Conservation (phyloP, 139 green algal species). For the Tetraselmis chui region DNA sequence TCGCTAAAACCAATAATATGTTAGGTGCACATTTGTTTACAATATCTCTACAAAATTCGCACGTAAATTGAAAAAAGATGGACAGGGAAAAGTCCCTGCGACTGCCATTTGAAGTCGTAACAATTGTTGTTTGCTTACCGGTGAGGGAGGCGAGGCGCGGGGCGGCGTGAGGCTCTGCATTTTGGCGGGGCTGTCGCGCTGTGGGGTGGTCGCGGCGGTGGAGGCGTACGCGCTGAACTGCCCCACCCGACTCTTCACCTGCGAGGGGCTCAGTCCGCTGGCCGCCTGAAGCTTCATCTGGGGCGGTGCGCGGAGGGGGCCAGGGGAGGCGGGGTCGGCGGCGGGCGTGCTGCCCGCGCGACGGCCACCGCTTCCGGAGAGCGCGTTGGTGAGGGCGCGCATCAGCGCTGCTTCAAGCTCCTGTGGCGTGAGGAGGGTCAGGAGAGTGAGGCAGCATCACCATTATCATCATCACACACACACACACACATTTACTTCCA, state of each 20-base stretch:
- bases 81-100: too few relatives aligned
- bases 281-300: background rate
- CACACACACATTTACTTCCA: too few relatives aligned
- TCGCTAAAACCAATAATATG: too few relatives aligned
- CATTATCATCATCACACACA: too few relatives aligned
- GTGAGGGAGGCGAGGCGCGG: background rate
- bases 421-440: background rate
- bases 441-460: too few relatives aligned
- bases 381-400: background rate
- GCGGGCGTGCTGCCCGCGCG: background rate
- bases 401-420: background rate
- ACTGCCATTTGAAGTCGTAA: too few relatives aligned
- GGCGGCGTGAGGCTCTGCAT: background rate
- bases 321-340: too few relatives aligned
- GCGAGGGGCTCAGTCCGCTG: background rate
- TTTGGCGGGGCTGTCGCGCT: background rate
- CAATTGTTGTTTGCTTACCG: too few relatives aligned
- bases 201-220: background rate
- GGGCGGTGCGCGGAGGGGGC: background rate
- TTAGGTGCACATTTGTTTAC: too few relatives aligned
- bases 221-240: background rate
- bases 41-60: too few relatives aligned
- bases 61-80: too few relatives aligned
- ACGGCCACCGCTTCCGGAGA: background rate
- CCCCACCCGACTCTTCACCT: background rate